Percentiles rank a stretch among this genome's conserved stretches.
phyloP scores from a whole-genome alignment of 768 basidiomycete genomes.

The Phylloporus scabripes region DNA sequence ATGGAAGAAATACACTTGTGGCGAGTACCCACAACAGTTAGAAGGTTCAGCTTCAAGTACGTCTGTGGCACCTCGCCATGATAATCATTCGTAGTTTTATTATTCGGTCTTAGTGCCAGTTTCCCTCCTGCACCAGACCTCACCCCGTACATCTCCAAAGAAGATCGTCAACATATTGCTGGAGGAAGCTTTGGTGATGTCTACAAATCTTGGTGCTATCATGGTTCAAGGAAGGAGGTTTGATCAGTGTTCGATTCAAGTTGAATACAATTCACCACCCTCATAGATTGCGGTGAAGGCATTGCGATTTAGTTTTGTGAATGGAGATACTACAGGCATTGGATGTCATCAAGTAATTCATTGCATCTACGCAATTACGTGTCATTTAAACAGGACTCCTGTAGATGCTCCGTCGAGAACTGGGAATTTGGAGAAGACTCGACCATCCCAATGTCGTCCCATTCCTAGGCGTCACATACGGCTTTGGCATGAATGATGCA shows the following conservation, averaged over 20 bases:
- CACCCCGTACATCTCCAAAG: constrained; percentile 1
- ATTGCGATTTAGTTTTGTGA: constrained; percentile 10
- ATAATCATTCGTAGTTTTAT: too few relatives aligned
- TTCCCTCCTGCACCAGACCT: constrained; percentile 5
- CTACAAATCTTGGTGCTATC: constrained; percentile 6
- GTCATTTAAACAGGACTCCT: accelerated
- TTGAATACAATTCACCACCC: not conserved
- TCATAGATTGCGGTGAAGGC: constrained; percentile 23
- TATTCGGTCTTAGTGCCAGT: not conserved
- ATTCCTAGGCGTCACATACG: constrained; percentile 21
- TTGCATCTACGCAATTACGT: accelerated
- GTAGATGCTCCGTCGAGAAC: constrained; percentile 25
- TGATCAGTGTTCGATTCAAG: not conserved
- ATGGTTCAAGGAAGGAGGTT: constrained; percentile 7
- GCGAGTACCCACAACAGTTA: not conserved
- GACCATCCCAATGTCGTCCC: constrained; percentile 26
- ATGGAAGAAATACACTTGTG: not conserved
- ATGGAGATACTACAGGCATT: not conserved
- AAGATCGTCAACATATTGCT: not conserved
- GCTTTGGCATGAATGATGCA: constrained; percentile 21
- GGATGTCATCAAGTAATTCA: not conserved
- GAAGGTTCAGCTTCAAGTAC: too few relatives aligned
- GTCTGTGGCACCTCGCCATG: too few relatives aligned
- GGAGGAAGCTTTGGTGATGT: constrained; percentile 16
- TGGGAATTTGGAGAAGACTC: constrained; percentile 27